phyloP scores from a whole-genome alignment of 768 basidiomycete species.

The Pulveroboletus ravenelii region DNA sequence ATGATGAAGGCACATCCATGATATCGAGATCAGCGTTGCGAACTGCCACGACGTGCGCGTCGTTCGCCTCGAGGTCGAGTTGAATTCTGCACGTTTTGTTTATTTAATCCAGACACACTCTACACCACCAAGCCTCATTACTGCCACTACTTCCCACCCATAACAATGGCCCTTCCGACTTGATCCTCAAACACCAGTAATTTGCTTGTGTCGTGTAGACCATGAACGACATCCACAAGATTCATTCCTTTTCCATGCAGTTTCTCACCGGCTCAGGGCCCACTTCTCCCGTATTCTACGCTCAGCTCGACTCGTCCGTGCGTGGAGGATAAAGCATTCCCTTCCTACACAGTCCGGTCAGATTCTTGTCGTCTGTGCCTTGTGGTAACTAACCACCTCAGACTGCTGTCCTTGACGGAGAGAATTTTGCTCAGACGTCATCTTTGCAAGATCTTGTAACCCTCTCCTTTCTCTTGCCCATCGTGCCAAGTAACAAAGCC shows the following conservation, averaged over 20 bases:
- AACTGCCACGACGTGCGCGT: not conserved
- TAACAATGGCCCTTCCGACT: too few species aligned
- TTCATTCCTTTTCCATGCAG: too few species aligned
- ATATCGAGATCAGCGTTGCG: not conserved
- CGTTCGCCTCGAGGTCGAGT: constrained; percentile 12
- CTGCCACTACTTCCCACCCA: too few species aligned
- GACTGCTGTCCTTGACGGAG: constrained; percentile 34
- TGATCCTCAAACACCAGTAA: too few species aligned
- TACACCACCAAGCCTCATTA: too few species aligned
- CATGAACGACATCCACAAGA: too few species aligned
- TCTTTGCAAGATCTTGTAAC: too few species aligned
- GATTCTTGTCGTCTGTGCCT: not conserved
- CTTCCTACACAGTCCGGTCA: constrained; percentile 48
- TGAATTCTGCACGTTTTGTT: not conserved
- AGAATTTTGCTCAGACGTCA: too few species aligned
- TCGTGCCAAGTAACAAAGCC: too few species aligned
- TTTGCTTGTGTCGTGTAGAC: too few species aligned
- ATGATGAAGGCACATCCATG: constrained; percentile 2
- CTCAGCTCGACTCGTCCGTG: constrained; percentile 50
- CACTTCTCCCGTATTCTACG: constrained; percentile 26
- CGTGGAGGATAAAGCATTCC: constrained; percentile 39
- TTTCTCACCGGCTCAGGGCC: too few species aligned
- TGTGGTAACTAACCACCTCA: constrained; percentile 6
- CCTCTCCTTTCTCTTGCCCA: too few species aligned
- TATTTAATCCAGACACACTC: constrained; percentile 9